Evolutionary conservation across 371 early-diverging fungal genomes (phyloP).

Genomic region (Lichtheimia ramosa): DNA sequence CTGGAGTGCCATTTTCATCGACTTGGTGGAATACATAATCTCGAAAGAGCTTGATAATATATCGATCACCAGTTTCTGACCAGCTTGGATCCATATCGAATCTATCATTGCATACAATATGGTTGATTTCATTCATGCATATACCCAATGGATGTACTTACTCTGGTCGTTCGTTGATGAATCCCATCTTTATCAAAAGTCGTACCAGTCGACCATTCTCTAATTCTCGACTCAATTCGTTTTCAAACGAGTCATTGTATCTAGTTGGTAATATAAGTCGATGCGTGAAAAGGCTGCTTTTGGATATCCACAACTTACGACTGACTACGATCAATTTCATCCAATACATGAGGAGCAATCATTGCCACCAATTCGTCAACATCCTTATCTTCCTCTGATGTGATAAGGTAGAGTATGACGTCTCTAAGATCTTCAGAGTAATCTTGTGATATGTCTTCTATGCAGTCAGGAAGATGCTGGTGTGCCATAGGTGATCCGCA

Average conservation of each 20-base stretch:
- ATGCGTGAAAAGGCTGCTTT: background rate
- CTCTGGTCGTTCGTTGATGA: constrained; percentile 95
- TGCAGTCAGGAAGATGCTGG: constrained; percentile 68
- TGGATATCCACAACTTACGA: constrained; percentile 44
- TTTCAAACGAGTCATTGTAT: constrained; percentile 69
- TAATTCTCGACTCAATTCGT: constrained; percentile 75
- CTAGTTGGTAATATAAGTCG: background rate
- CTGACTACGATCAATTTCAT: constrained; percentile 61
- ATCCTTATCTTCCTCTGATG: constrained; percentile 67
- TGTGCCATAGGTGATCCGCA: constrained; percentile 69
- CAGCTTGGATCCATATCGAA: constrained; percentile 89
- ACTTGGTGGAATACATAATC: constrained; percentile 97
- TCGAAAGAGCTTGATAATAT: constrained; percentile 92
- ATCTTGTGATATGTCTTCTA: constrained; percentile 72
- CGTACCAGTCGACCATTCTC: constrained; percentile 90
- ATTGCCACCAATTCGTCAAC: constrained; percentile 84
- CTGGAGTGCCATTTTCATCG: constrained; percentile 82
- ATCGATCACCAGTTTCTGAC: constrained; percentile 96
- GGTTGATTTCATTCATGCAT: background rate
- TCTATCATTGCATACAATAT: constrained; percentile 28
- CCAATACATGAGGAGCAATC: constrained; percentile 76
- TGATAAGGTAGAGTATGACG: constrained; percentile 75
- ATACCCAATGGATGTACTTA: constrained; percentile 28
- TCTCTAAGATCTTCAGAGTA: constrained; percentile 82
- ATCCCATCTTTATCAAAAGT: constrained; percentile 86